phyloP scores from a whole-genome alignment of 257 asterid genomes.

The Linderniella brevidens region DNA sequence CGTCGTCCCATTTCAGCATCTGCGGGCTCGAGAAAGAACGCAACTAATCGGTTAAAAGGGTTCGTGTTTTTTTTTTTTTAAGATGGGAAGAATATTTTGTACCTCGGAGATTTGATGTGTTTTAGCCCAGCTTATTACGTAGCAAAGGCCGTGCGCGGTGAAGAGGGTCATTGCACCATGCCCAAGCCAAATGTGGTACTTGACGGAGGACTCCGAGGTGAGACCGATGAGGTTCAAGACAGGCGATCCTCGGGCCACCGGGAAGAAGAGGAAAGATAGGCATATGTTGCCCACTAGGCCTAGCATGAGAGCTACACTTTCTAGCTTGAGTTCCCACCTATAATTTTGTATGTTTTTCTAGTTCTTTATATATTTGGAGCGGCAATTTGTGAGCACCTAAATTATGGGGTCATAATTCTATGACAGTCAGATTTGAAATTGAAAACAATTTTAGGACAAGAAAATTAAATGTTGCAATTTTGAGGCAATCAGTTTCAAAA shows the following conservation, averaged over 20 bases:
- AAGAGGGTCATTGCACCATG: slow-evolving; percentile 18
- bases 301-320: slow-evolving; percentile 23
- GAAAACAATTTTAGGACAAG: too few species aligned
- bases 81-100: neutral
- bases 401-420: too few species aligned
- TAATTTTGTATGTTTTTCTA: neutral
- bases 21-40: slow-evolving; percentile 9
- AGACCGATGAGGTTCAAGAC: slow-evolving; percentile 20
- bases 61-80: too few species aligned
- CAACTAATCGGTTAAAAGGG: too few species aligned
- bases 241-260: slow-evolving; percentile 25
- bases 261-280: slow-evolving; percentile 29
- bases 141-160: slow-evolving; percentile 23
- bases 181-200: slow-evolving; percentile 32
- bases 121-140: slow-evolving; percentile 17
- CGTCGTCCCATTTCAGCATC: slow-evolving; percentile 24
- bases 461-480: too few species aligned
- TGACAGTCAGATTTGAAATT: too few species aligned
- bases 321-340: slow-evolving; percentile 31
- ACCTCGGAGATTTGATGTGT: slow-evolving; percentile 23
- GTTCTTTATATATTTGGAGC: too few species aligned
- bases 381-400: too few species aligned
- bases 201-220: slow-evolving; percentile 24
- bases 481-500: too few species aligned
- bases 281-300: slow-evolving; percentile 29